Evolutionary conservation across 371 early-diverging fungal genomes (phyloP), one percentile per base, ranked within the genome.

Genomic region (Lichtheimia ornata): DNA sequence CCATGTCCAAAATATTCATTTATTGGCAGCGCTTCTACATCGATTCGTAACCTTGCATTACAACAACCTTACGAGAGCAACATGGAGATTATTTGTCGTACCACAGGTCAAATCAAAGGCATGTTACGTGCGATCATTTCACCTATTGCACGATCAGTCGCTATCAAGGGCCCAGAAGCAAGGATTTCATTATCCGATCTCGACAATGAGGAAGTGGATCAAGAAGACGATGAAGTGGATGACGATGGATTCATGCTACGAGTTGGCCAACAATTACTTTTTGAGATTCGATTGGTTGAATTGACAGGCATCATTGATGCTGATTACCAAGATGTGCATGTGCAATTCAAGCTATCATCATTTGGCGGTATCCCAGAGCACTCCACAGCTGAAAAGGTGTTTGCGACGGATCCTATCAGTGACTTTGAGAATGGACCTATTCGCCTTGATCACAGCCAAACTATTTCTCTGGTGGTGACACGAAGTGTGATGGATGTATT

Each of bases 291-390:
- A 6, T 65, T 95, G 5, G 58, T 87, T 12, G 81, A 88, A 27
- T 54, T 94, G 4, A 74, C 68, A 4, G 93, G 92, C 2, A 60
- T 95, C 1, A 69, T 66, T 50, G 92, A 92, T 61, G 57, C 63
- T 7, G 79, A 86, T 42, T 88, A 81, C 63, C 84, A 88, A 17
- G 84, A 86, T 50, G 84, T 93, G 5, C 93, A 94, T 68, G 89
- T 87, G 45, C 93, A 93, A 50, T 88, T 93, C 70, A 82, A 89
- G 56, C 55, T 88, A 1, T 85, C 85, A 5, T 81, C 84, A 2
- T 86, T 91, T 69, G 87, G 86, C 7, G 67, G 61, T n/a, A 67
- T 77, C 28, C 43, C 51, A 17, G 58, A 47, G 6, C 62, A 67
- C 20, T 67, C 81, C 5, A 27, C 62, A 0, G 67, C 65, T 0